A percentile compares a stretch with the other conserved stretches of the same genome.
Conservation (phyloP, 1,284 basidiomycete species). For the Ceratobasidium sp. region DNA sequence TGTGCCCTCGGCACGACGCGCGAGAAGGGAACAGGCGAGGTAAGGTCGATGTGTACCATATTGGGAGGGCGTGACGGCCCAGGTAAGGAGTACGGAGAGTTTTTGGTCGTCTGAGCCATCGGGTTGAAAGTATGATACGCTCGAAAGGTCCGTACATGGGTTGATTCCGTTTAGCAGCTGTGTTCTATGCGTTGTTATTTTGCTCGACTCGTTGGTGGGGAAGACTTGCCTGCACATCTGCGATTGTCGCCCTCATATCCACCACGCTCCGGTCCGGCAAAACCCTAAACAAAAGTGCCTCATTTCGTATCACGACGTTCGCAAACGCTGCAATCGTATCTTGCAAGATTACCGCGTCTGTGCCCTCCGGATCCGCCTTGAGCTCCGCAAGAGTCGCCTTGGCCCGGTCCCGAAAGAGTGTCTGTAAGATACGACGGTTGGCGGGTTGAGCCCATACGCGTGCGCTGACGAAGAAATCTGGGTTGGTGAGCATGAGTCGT, state of each 20-base stretch:
- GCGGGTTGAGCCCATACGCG: conserved; percentile 65
- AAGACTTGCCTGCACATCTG: conserved; percentile 75
- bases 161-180: conserved; percentile 87
- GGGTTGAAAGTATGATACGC: conserved; percentile 70
- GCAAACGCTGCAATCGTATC: conserved; percentile 60
- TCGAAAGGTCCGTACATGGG: conserved; percentile 74
- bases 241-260: conserved; percentile 72
- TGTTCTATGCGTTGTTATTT: no score
- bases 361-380: conserved; percentile 48
- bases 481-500: conserved; percentile 73
- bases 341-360: conserved; percentile 47
- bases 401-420: conserved; percentile 46
- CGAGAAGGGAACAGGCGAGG: conserved; percentile 81
- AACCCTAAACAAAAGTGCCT: conserved; percentile 80
- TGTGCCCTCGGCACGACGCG: conserved; percentile 71
- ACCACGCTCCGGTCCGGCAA: conserved; percentile 71
- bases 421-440: conserved; percentile 43
- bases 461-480: conserved; percentile 82
- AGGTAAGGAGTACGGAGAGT: conserved; percentile 84
- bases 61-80: conserved; percentile 87
- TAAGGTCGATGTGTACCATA: conserved; percentile 88
- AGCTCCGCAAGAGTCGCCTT: conserved; percentile 39
- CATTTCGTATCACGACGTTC: conserved; percentile 77
- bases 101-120: conserved; percentile 63
- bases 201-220: conserved; percentile 11